Evolutionary conservation across 2,329 filamentous ascomycete genomes (phyloP), one percentile per base, ranked within the genome.

Genomic region (Colletotrichum euphorbiae): DNA sequence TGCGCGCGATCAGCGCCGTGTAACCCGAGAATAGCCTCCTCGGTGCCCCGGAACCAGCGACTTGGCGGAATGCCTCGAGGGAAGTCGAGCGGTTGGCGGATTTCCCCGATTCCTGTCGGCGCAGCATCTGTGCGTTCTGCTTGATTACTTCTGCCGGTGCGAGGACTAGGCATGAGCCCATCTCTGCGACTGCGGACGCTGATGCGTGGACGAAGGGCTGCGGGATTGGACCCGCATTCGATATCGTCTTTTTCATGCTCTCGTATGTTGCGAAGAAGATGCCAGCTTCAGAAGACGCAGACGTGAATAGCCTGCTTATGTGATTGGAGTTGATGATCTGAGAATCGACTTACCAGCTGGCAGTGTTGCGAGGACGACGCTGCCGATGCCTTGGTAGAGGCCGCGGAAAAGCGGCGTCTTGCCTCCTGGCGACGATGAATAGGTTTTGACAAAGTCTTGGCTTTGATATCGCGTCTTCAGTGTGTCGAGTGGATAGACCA

Each of bases 251-350:
- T 78, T 97, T 97, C 19, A 90, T 84, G 51, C 85, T 89, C 80
- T 97, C 94, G 78, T 97, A 97, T 1, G 92, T 94, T 2, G 92
- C 94, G 80, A 97, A 97, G 82, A 97, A 97, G 11, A 93, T 85
- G 68, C 93, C 93, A 58, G 93, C 92, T 91, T 45, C 17, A 13
- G n/a, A 33, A 17, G 28, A 28, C 13, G 11, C 24, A 11, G 24
- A 36, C 6, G 33, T 54, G 51, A 21, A 40, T 19, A 54, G 51
- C 33, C 21, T 38, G 33, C 17, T 24, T 3, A 12, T 13, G 17
- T 33, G 5, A 36, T n/a, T 33, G 48, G 24, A 28, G 28, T 52
- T 15, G 17, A 36, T 12, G 28, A 8, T 54, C 33, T 19, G 9
- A 7, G n/a, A 4, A 21, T 4, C 7, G 1, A 11, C 80, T 69